Evolutionary conservation across 345 rosid genomes (phyloP).

Genomic region (Laguncularia racemosa): DNA sequence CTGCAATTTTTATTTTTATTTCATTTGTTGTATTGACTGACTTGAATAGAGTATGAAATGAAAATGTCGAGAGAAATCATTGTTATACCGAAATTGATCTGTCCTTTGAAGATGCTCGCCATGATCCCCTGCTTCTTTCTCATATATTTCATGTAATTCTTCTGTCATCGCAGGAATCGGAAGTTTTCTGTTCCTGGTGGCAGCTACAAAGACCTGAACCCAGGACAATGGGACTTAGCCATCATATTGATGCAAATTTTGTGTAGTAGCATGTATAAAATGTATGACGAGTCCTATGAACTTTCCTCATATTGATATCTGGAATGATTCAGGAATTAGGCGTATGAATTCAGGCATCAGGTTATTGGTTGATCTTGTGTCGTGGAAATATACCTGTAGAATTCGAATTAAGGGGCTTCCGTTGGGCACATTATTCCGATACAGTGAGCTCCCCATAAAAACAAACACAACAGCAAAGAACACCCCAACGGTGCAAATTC

Average conservation of each 20-base stretch:
- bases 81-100: constrained; percentile 43
- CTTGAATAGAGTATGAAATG: neutral
- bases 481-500: constrained; percentile 22
- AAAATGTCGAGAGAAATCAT: neutral
- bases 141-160: constrained; percentile 37
- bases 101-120: constrained; percentile 37
- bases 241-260: no score
- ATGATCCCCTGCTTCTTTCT: constrained; percentile 24
- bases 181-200: constrained; percentile 30
- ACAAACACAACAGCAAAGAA: constrained; percentile 22
- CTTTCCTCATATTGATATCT: neutral
- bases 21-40: neutral
- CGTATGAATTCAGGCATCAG: no score
- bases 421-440: constrained; percentile 32
- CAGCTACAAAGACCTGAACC: constrained; percentile 38
- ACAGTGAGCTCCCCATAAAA: constrained; percentile 43
- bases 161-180: constrained; percentile 32
- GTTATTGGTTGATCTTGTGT: no score
- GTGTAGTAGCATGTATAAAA: no score
- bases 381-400: constrained; percentile 25
- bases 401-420: constrained; percentile 45
- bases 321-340: neutral
- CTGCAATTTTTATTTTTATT: constrained; percentile 6
- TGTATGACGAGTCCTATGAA: no score
- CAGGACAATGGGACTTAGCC: neutral